Evolutionary conservation across 345 rosid species (phyloP), one percentile per base, ranked within the genome.

Genomic region (Camelina sativa): DNA sequence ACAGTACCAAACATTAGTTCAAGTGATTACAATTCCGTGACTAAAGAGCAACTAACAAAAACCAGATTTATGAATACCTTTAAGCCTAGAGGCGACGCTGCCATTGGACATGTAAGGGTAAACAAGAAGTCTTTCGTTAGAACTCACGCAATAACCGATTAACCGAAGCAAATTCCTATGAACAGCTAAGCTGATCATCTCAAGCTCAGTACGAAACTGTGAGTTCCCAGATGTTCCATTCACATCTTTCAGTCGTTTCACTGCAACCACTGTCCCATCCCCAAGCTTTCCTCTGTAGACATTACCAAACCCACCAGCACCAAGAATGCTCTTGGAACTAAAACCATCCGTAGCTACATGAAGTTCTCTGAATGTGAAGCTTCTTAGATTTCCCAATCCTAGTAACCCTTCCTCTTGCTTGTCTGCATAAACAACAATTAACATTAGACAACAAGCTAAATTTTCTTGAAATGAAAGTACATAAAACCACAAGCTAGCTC

Each of bases 71-170:
- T 30, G 20, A 11, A 3, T 71, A 93, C 98, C 91, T 91, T 88
- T 85, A 46, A 94, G 97, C 81, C 98, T 84, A 47, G 89, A 87
- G 37, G 98, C 98, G 44, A 94, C 96, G 41, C 98, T 94, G 78
- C 98, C 97, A 65, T 91, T 94, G 35, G 95, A 81, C 98, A 94
- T 94, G 81, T 87, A 88, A 22, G 97, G 98, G 55, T 94, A 94
- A 5, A 94, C 95, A 73, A 94, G 89, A 77, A 94, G 91, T 72
- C 93, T 85, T 86, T 94, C 97, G 2, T 17, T 85, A 11, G 84
- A 78, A 44, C 90, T 88, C n/a, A 80, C 86, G 50, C 98, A 91
- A 63, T 86, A 94, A 62, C 98, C 98, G 11, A 87, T 84, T 68
- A 94, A 76, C 59, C 89, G 84, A 7, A 94, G 91, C 82, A 94